Percentiles rank a stretch among this genome's conserved stretches.
Conservation (phyloP, 2,329 filamentous ascomycete species). For the Incumbomyces delicatus region DNA sequence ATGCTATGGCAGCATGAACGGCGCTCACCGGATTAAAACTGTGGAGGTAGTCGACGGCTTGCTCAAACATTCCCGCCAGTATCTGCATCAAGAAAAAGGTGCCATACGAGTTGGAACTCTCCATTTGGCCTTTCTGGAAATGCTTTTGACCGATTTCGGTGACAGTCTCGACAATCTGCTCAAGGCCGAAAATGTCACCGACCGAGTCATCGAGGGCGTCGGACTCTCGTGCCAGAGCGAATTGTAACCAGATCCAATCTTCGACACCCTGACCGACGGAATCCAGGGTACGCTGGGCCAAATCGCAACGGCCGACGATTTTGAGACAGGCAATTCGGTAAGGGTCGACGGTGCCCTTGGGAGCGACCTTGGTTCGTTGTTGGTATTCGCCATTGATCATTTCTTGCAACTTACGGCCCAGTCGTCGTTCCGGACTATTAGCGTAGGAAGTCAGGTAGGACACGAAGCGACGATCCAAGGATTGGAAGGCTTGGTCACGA, state of each 20-base stretch:
- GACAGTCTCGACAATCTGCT: slow-evolving; percentile 68
- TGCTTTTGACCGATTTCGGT: slow-evolving; percentile 82
- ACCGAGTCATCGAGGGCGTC: slow-evolving; percentile 52
- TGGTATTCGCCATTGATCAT: slow-evolving; percentile 85
- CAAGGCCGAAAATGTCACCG: slow-evolving; percentile 53
- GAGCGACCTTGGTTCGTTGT: slow-evolving; percentile 71
- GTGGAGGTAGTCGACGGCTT: slow-evolving; percentile 84
- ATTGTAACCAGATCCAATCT: slow-evolving; percentile 60
- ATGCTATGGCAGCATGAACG: slow-evolving; percentile 83
- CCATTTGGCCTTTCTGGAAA: slow-evolving; percentile 71
- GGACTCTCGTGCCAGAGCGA: slow-evolving; percentile 52
- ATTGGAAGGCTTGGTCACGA: slow-evolving; percentile 70
- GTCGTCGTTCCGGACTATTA: slow-evolving; percentile 61
- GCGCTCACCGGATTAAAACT: slow-evolving; percentile 85
- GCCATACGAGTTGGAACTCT: slow-evolving; percentile 69
- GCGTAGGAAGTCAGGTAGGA: slow-evolving; percentile 81
- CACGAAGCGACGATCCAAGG: slow-evolving; percentile 81
- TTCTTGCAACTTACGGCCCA: slow-evolving; percentile 70
- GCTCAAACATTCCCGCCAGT: slow-evolving; percentile 85
- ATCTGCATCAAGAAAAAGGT: slow-evolving; percentile 92
- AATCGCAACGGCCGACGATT: slow-evolving; percentile 71
- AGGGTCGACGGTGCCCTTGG: slow-evolving; percentile 80
- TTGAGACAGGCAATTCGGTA: slow-evolving; percentile 98
- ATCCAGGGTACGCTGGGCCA: slow-evolving; percentile 48
- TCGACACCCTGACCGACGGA: slow-evolving; percentile 51